Evolutionary conservation across 1,284 basidiomycete species (phyloP).

Genomic region (Phellinidium pouzarii): DNA sequence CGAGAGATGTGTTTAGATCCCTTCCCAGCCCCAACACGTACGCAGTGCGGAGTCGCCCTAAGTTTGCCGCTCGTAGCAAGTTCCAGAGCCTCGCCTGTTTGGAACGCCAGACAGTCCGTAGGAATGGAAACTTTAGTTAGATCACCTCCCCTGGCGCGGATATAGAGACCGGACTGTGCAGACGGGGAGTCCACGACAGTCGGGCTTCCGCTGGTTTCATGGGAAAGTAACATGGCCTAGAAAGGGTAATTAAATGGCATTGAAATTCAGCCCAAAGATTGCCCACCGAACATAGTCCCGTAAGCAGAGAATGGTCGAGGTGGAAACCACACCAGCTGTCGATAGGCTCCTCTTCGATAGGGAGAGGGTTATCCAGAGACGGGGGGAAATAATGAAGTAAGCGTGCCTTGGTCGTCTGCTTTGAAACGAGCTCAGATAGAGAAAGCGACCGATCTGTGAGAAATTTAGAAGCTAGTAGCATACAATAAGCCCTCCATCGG

Average conservation of each 20-base stretch:
- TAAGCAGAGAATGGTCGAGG: conserved; percentile 81
- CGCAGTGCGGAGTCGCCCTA: conserved; percentile 87
- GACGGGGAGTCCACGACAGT: conserved; percentile 60
- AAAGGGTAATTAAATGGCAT: conserved; percentile 34
- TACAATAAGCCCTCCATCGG: not conserved
- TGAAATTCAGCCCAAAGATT: conserved; percentile 24
- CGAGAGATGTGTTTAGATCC: conserved; percentile 54
- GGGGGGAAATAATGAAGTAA: conserved; percentile 89
- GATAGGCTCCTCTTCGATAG: conserved; percentile 50
- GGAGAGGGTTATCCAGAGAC: conserved; percentile 31
- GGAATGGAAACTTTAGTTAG: conserved; percentile 82
- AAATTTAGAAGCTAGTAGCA: conserved; percentile 47
- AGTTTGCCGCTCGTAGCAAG: conserved; percentile 73
- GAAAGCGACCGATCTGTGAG: conserved; percentile 59
- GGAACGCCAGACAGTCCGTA: conserved; percentile 76
- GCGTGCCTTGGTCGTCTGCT: conserved; percentile 74
- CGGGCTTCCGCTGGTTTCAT: conserved; percentile 35
- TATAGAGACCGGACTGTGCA: conserved; percentile 77
- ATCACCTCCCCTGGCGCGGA: conserved; percentile 71
- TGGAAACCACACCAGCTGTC: conserved; percentile 84
- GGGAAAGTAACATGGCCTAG: conserved; percentile 75
- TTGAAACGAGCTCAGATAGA: conserved; percentile 52
- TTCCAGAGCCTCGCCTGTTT: conserved; percentile 89
- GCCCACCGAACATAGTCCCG: conserved; percentile 76
- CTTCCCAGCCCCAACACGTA: conserved; percentile 52